A percentile compares a stretch with the other conserved stretches of the same genome.
phyloP scores from a whole-genome alignment of 257 asterid species.

The Catharanthus roseus region DNA sequence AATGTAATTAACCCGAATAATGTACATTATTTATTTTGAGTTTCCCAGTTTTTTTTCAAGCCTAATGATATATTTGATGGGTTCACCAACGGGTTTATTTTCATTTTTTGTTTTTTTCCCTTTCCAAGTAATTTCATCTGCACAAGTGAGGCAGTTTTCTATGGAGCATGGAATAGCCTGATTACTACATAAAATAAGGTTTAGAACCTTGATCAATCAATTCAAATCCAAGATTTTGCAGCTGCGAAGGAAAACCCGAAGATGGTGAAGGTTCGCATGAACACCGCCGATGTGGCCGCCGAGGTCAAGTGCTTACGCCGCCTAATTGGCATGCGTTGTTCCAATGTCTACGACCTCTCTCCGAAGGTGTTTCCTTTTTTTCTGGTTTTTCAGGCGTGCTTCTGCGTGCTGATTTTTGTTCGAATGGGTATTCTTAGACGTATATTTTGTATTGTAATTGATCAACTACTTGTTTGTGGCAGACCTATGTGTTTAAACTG shows the following conservation, averaged over 20 bases:
- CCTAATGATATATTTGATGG: too few relatives aligned
- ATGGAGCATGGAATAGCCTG: too few relatives aligned
- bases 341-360: slow-evolving; percentile 91
- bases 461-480: slow-evolving; percentile 3
- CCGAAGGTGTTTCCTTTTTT: slow-evolving; percentile 49
- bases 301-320: slow-evolving; percentile 95
- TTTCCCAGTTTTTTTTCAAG: too few relatives aligned
- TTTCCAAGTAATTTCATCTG: too few relatives aligned
- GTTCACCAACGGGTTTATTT: too few relatives aligned
- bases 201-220: neutral
- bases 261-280: slow-evolving; percentile 99
- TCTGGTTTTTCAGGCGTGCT: neutral
- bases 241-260: neutral
- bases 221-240: neutral
- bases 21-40: too few relatives aligned
- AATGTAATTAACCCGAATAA: too few relatives aligned
- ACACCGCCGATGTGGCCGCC: slow-evolving; percentile 99
- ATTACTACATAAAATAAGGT: too few relatives aligned
- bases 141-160: too few relatives aligned
- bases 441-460: neutral
- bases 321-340: slow-evolving; percentile 96
- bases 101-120: too few relatives aligned
- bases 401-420: neutral
- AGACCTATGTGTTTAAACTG: slow-evolving; percentile 96
- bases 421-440: neutral